Base-by-base conservation (phyloP, 2,329 filamentous ascomycete genomes). In the Microsporum ferrugineum region DNA sequence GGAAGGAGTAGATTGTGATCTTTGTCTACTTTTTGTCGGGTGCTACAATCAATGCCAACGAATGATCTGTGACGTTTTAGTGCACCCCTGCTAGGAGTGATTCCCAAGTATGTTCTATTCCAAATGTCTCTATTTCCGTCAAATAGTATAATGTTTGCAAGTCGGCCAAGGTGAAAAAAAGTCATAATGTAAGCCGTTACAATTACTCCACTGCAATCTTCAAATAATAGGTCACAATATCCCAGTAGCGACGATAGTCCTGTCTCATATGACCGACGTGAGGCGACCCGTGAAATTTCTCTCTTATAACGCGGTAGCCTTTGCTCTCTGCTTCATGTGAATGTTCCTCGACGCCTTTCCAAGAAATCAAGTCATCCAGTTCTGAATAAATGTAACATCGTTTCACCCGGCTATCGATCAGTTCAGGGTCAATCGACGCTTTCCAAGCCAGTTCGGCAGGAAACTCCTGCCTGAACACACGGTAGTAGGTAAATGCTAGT, bases 371-470 rank as follows among this genome's bases (percentile, higher is more conserved):
- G 12, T 72, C 70, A 67, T 77, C 75, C 14, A 65, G 56, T 45
- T 75, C 71, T 2, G 73, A 75, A 60, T 76, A 77, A 0, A 76
- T 68, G 66, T 77, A 77, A 61, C 71, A 75, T 38, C 72, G 69
- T 33, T 61, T 61, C 34, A 62, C 27, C 59, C 64, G 1, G 12
- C 57, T 60, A 34, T 43, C 39, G 34, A 67, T 59, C 7, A 69
- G 31, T 1, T 56, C 60, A 12, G 56, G n/a, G 47, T 75, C 71
- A 64, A 75, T 74, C 49, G 75, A 67, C 14, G 62, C 63, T 59
- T 66, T 60, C 29, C 71, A 66, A 6, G 71, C 66, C n/a, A 65
- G 55, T 38, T 67, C 65, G 27, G 74, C 64, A 0, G 68, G 64
- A 65, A 73, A 68, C 10, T 64, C 57, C 33, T 61, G 58, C 1